phyloP scores from a whole-genome alignment of 768 basidiomycete genomes.

The Lentinula sp. region DNA sequence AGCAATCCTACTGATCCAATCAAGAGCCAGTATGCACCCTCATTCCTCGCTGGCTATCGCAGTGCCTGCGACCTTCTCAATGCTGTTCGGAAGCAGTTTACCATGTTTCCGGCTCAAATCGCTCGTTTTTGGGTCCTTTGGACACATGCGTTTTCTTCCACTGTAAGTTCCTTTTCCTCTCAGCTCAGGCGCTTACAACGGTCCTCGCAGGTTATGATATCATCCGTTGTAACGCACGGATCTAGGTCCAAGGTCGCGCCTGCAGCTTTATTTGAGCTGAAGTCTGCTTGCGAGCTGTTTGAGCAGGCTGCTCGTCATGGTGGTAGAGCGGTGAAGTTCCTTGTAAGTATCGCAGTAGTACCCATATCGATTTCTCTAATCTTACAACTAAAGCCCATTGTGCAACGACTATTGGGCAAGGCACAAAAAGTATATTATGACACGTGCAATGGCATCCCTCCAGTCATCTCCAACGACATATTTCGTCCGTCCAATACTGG shows the following conservation, averaged over 20 bases:
- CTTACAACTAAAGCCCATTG: conserved; percentile 45
- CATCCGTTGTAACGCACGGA: conserved; percentile 70
- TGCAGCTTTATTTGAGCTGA: conserved; percentile 63
- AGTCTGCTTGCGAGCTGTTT: conserved; percentile 58
- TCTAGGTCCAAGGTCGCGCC: conserved; percentile 62
- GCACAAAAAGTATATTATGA: conserved; percentile 49
- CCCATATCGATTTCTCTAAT: not conserved
- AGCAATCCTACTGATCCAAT: conserved; percentile 64
- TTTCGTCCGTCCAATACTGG: conserved; percentile 43
- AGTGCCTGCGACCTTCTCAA: conserved; percentile 56
- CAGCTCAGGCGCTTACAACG: no score
- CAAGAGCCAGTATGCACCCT: conserved; percentile 59
- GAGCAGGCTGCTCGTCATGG: conserved; percentile 55
- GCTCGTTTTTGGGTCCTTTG: conserved; percentile 67
- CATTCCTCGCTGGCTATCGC: conserved; percentile 63
- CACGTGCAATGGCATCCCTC: conserved; percentile 38
- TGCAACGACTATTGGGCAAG: conserved; percentile 55
- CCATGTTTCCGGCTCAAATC: conserved; percentile 49
- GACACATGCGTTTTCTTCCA: conserved; percentile 66
- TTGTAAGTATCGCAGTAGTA: conserved; percentile 34
- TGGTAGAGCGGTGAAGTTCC: conserved; percentile 64
- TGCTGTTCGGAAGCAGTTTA: conserved; percentile 42
- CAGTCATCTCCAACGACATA: conserved; percentile 47
- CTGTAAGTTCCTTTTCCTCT: conserved; percentile 31
- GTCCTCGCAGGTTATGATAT: conserved; percentile 56